phyloP scores from a whole-genome alignment of 768 basidiomycete species.

The Russula earlei region DNA sequence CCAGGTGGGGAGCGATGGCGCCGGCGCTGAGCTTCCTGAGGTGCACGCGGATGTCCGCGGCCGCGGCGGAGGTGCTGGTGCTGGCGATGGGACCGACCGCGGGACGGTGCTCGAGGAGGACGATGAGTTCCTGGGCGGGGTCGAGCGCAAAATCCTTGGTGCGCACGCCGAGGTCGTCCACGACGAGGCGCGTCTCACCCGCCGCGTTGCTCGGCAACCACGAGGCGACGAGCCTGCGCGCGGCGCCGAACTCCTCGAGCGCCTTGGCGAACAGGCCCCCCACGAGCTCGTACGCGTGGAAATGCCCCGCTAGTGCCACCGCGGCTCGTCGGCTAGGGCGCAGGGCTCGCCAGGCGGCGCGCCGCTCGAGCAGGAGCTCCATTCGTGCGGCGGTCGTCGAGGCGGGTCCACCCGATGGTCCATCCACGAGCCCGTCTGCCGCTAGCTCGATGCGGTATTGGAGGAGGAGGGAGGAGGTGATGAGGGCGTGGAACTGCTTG shows the following conservation, averaged over 20 bases:
- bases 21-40: slow-evolving; percentile 33
- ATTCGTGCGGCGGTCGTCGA: slow-evolving; percentile 28
- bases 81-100: background rate
- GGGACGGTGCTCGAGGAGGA: slow-evolving; percentile 28
- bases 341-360: slow-evolving; percentile 30
- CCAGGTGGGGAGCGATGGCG: slow-evolving; percentile 33
- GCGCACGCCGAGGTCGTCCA: slow-evolving; percentile 32
- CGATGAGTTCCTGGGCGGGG: slow-evolving; percentile 51
- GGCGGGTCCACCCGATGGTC: background rate
- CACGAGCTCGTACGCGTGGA: slow-evolving; percentile 52
- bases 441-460: slow-evolving; percentile 28
- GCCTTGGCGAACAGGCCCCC: slow-evolving; percentile 41
- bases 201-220: slow-evolving; percentile 22
- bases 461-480: slow-evolving; percentile 22
- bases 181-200: slow-evolving; percentile 19
- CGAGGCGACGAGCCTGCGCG: slow-evolving; percentile 22
- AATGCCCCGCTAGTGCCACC: slow-evolving; percentile 29
- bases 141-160: slow-evolving; percentile 56
- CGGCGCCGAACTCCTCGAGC: slow-evolving; percentile 13
- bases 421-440: slow-evolving; percentile 26
- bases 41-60: slow-evolving; percentile 29
- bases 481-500: slow-evolving; percentile 15
- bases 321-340: slow-evolving; percentile 22
- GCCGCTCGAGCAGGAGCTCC: slow-evolving; percentile 27
- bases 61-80: background rate